A percentile compares a stretch with the other conserved stretches of the same genome.
phyloP scores from a whole-genome alignment of 169 alveolate species.

The Eimeria zaria region DNA sequence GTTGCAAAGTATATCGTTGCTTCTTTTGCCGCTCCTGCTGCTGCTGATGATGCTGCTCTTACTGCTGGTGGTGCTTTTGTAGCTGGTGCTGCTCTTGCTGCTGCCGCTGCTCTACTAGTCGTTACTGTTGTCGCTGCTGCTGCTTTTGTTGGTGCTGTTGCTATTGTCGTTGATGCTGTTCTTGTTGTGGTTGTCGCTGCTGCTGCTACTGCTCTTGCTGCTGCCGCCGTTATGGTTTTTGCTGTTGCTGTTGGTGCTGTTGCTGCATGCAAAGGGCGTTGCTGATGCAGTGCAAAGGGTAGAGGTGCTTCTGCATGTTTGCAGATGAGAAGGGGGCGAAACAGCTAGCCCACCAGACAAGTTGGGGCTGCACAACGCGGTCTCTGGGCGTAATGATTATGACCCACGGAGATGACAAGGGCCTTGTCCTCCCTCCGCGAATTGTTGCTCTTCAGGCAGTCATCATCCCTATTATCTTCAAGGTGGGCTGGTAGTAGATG shows the following conservation, averaged over 20 bases:
- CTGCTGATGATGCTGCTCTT: too few species aligned
- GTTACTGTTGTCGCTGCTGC: too few species aligned
- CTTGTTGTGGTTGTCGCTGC: background rate
- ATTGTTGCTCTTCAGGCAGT: slow-evolving; percentile 98
- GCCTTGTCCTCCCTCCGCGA: slow-evolving; percentile 99
- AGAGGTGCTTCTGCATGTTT: slow-evolving; percentile 27
- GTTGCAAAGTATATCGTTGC: background rate
- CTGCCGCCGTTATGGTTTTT: too few species aligned
- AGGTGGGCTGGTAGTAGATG: slow-evolving; percentile 81
- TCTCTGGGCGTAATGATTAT: slow-evolving; percentile 95
- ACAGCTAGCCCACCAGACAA: slow-evolving; percentile 97
- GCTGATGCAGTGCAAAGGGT: background rate
- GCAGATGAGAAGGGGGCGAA: slow-evolving; percentile 96
- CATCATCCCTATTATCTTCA: slow-evolving; percentile 97
- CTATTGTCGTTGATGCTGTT: too few species aligned
- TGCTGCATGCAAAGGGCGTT: background rate
- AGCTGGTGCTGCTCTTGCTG: too few species aligned
- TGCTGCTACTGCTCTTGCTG: background rate
- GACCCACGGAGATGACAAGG: slow-evolving; percentile 99
- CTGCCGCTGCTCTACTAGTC: background rate
- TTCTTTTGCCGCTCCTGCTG: background rate
- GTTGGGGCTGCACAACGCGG: slow-evolving; percentile 99
- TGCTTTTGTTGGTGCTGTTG: too few species aligned
- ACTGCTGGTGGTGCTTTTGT: too few species aligned
- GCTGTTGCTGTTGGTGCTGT: too few species aligned